These are phyloP conservation scores for Boletus pseudo-olivaceus DNA, from an alignment of 768 basidiomycete genomes.

Conservation along the genomic window DNA sequence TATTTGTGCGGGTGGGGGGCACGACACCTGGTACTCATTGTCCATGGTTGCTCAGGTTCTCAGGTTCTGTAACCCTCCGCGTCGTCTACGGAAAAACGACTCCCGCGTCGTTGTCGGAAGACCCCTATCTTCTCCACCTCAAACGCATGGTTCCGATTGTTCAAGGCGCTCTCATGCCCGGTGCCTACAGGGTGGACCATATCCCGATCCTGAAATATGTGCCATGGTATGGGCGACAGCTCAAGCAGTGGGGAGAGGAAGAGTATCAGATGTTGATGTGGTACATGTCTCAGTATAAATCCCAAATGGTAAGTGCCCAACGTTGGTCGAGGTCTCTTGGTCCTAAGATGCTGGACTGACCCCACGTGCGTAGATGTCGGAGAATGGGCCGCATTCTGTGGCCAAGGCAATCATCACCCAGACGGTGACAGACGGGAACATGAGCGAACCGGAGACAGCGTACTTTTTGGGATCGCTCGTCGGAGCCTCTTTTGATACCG, in stretches of 20 bases:
- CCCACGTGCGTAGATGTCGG: too few species aligned
- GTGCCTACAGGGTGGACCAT: constrained; percentile 34
- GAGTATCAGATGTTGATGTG: too few species aligned
- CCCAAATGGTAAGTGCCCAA: constrained; percentile 48
- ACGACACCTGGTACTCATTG: not conserved
- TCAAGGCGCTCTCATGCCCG: constrained; percentile 29
- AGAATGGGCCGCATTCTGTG: constrained; percentile 34
- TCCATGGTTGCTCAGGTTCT: constrained; percentile 16
- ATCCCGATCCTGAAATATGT: constrained; percentile 41
- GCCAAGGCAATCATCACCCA: constrained; percentile 50
- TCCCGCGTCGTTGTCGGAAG: constrained; percentile 11
- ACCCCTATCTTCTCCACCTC: constrained; percentile 26
- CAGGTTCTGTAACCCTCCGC: constrained; percentile 24
- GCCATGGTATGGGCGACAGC: constrained; percentile 59
- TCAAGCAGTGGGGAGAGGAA: constrained; percentile 49
- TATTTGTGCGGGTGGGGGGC: not conserved
- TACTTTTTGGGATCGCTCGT: too few species aligned
- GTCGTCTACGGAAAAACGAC: constrained; percentile 29
- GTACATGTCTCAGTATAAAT: too few species aligned
- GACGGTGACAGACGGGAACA: too few species aligned
- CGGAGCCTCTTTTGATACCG: constrained; percentile 59
- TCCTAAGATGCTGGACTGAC: too few species aligned
- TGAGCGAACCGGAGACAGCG: too few species aligned
- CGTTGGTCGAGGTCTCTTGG: too few species aligned
- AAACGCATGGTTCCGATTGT: constrained; percentile 30